These are phyloP conservation scores for Bruguiera parviflora DNA, from an alignment of 345 rosid genomes.

Conservation along the genomic window DNA sequence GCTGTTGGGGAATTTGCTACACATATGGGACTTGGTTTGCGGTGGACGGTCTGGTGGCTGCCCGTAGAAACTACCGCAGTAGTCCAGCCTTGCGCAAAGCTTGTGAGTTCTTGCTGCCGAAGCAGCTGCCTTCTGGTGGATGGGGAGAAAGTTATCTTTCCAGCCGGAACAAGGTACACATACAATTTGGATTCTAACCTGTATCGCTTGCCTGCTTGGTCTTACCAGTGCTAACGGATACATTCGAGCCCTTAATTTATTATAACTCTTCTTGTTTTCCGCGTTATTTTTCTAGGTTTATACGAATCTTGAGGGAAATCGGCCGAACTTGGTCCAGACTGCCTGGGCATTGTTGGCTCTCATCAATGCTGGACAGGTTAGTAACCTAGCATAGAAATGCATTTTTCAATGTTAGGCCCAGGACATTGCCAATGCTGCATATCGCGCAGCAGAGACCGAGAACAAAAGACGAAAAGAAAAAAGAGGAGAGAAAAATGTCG, in stretches of 20 bases:
- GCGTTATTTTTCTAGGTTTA: constrained; percentile 25
- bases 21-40: constrained; percentile 58
- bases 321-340: constrained; percentile 49
- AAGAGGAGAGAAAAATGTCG: no score
- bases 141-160: constrained; percentile 71
- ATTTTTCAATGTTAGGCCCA: not conserved
- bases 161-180: constrained; percentile 42
- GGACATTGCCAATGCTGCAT: not conserved
- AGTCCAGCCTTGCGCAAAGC: constrained; percentile 42
- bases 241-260: no score
- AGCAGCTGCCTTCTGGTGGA: constrained; percentile 53
- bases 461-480: no score
- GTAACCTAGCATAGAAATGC: not conserved
- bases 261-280: not conserved
- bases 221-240: no score
- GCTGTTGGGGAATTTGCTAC: constrained; percentile 71
- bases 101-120: constrained; percentile 45
- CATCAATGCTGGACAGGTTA: constrained; percentile 47
- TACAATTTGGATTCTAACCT: not conserved
- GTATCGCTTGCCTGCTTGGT: no score
- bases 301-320: constrained; percentile 38
- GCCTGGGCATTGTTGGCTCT: constrained; percentile 51
- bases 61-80: constrained; percentile 36
- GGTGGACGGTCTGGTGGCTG: constrained; percentile 46
- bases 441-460: no score